phyloP scores from a whole-genome alignment of 129 eudicot species.

The Deinandra increscens region DNA sequence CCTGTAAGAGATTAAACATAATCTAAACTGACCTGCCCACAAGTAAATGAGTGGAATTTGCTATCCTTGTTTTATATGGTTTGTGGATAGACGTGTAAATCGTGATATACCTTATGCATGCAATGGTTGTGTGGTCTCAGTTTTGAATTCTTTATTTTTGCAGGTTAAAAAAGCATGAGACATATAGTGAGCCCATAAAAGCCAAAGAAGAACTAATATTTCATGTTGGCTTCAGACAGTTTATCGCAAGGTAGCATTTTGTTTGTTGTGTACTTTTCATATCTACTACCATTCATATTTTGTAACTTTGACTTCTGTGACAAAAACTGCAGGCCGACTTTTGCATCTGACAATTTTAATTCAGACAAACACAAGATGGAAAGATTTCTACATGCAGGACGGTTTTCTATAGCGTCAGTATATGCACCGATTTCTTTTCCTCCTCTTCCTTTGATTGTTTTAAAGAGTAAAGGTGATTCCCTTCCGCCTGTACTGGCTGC shows the following conservation, averaged over 20 bases:
- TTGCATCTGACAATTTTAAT: constrained; percentile 78
- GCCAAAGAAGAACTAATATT: constrained; percentile 85
- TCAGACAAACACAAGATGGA: constrained; percentile 96
- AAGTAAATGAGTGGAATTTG: not conserved
- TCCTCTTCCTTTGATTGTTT: constrained; percentile 74
- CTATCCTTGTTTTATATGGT: not conserved
- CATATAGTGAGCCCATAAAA: constrained; percentile 75
- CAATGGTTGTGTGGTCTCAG: not conserved
- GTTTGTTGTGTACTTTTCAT: constrained; percentile 2
- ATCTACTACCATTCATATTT: not conserved
- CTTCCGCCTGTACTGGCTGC: constrained; percentile 74
- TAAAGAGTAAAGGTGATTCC: constrained; percentile 57
- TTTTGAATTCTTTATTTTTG: constrained; percentile 9
- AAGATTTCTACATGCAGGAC: constrained; percentile 92
- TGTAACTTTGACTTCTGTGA: not conserved
- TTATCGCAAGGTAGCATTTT: constrained; percentile 57
- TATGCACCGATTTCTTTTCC: constrained; percentile 90
- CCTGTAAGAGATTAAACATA: not conserved
- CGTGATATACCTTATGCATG: not conserved
- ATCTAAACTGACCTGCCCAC: not conserved
- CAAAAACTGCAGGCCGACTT: constrained; percentile 71
- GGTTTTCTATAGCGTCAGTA: constrained; percentile 78
- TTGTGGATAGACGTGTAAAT: not conserved
- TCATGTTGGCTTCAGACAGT: constrained; percentile 92
- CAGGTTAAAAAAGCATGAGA: constrained; percentile 81